A percentile compares a stretch with the other conserved stretches of the same genome.
Evolutionary conservation across 306 rosid species (phyloP).

Genomic region (Ormosia emarginata): DNA sequence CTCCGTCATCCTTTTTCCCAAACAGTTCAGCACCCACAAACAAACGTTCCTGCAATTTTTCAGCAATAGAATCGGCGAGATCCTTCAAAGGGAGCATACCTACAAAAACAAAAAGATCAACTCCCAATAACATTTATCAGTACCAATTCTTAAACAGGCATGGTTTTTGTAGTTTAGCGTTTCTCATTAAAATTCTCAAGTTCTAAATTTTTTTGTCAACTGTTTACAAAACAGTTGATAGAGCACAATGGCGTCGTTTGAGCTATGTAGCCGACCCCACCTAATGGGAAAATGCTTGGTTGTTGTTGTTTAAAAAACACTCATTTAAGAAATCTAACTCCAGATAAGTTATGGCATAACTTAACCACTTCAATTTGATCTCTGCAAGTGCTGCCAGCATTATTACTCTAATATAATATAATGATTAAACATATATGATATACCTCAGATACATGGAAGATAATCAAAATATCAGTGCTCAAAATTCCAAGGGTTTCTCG

Average conservation of each 20-base stretch:
- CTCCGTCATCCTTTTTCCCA: constrained; percentile 58
- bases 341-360: background rate
- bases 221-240: background rate
- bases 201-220: constrained; percentile 1
- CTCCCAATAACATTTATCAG: background rate
- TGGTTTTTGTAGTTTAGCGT: background rate
- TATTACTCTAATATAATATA: background rate
- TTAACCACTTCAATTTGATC: constrained; percentile 1
- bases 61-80: constrained; percentile 72
- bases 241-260: too few species aligned
- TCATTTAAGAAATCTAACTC: background rate
- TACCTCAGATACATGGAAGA: background rate
- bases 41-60: constrained; percentile 52
- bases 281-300: too few species aligned
- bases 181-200: background rate
- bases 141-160: background rate
- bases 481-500: background rate
- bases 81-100: constrained; percentile 87
- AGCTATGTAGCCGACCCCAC: too few species aligned
- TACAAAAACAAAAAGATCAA: constrained; percentile 35
- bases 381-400: background rate
- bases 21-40: constrained; percentile 75
- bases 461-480: background rate
- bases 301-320: background rate
- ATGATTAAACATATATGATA: background rate